Conservation (phyloP, 2,329 filamentous ascomycete species). For the Penicillium sp. region DNA sequence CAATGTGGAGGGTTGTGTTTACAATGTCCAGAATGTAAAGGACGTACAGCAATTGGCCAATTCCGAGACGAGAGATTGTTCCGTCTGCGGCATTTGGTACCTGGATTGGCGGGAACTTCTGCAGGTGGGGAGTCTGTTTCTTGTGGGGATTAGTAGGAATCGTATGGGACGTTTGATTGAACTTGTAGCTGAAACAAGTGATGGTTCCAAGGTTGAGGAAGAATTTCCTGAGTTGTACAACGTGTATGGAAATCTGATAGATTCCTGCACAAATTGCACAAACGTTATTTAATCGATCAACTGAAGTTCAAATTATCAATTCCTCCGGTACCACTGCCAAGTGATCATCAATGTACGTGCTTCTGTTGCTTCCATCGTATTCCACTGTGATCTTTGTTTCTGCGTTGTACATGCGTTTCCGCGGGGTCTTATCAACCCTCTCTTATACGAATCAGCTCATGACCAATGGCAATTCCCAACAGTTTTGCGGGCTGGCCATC, state of each 20-base stretch:
- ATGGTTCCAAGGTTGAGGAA: neutral
- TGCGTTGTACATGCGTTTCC: neutral
- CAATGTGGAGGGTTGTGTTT: slow-evolving; percentile 15
- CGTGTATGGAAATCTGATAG: neutral
- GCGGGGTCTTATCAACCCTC: neutral
- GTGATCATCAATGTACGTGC: neutral
- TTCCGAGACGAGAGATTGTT: slow-evolving; percentile 13
- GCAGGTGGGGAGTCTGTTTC: slow-evolving; percentile 11
- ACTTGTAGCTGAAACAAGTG: slow-evolving; percentile 17
- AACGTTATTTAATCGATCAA: neutral
- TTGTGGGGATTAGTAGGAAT: slow-evolving; percentile 19
- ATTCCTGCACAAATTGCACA: neutral
- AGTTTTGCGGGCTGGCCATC: neutral
- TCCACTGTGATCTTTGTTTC: neutral
- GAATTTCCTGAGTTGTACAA: neutral
- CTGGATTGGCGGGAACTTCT: slow-evolving; percentile 2
- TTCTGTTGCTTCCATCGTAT: neutral
- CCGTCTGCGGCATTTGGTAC: slow-evolving; percentile 10
- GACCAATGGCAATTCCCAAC: neutral
- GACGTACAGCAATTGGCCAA: slow-evolving; percentile 14
- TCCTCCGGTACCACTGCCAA: neutral
- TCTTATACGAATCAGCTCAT: neutral
- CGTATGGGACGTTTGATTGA: slow-evolving; percentile 19
- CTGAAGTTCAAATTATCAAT: neutral
- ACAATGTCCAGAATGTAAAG: slow-evolving; percentile 8